Evolutionary conservation across 257 asterid genomes (phyloP), one percentile per base, ranked within the genome.

Genomic region (Scutellaria baicalensis): DNA sequence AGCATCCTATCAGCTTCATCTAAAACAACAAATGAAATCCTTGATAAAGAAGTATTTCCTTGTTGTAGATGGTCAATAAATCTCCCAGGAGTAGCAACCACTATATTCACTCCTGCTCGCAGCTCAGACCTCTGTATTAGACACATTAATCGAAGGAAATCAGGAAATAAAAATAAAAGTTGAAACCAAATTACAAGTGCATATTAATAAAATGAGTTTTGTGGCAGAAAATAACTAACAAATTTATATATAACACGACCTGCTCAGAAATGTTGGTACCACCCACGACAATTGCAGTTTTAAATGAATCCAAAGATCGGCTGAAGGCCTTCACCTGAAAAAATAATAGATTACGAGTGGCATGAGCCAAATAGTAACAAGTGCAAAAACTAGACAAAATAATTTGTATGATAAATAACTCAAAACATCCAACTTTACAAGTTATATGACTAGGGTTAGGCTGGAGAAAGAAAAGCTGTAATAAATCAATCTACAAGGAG

Each of bases 1-100:
- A 92, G 95, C 97, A 92, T 89, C 68, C 97, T 81, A 70, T 92
- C 97, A 76, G 97, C 97, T 69, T 92, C 97, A 75, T 91, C 97
- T 77, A 92, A 81, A 75, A 87, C 88, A 73, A 92, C 76, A 82
- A 81, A 92, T 20, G 95, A 77, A 45, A 84, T 81, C 75, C 96
- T 86, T 35, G 90, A 83, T 49, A 92, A 78, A 59, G 85, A 84
- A 69, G 91, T 85, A 78, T 87, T 89, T 82, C 92, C 91, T 74
- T 89, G 95, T 75, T 87, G 95, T 52, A 92, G 81, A 80, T 87
- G 95, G 76, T 92, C 97, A 48, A 87, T 89, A 76, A 89, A 87
- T 79, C 97, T 87, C 66, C 97, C 97, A 54, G 97, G 96, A 59
- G 97, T 92, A 54, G 97, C 97, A 73, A 92, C 97, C 59, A 89